A percentile compares a stretch with the other conserved stretches of the same genome.
phyloP scores from a whole-genome alignment of 495 filamentous ascomycete genomes.

The Podospora australis region DNA sequence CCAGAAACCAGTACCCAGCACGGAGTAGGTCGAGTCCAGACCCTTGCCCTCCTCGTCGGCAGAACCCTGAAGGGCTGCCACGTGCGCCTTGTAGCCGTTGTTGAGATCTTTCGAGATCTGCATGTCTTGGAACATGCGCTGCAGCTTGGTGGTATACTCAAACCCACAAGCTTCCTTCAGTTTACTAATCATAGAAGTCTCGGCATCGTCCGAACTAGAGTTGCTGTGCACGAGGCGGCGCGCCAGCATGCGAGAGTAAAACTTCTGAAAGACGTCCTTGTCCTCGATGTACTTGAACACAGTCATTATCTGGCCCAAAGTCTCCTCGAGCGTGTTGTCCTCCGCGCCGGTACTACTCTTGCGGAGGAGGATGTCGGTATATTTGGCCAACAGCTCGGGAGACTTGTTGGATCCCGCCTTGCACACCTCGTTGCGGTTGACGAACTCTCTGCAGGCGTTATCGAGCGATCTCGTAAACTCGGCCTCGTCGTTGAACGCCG shows the following conservation, averaged over 20 bases:
- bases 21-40: constrained; percentile 73
- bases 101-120: constrained; percentile 98
- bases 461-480: constrained; percentile 96
- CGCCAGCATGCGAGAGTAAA: constrained; percentile 94
- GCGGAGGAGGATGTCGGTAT: constrained; percentile 88
- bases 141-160: constrained; percentile 98
- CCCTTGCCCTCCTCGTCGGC: constrained; percentile 34
- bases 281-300: constrained; percentile 99
- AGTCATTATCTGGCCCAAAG: constrained; percentile 94
- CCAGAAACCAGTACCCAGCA: constrained; percentile 97
- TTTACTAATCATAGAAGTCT: constrained; percentile 99
- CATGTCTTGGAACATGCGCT: constrained; percentile 99
- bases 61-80: too few relatives aligned
- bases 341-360: constrained; percentile 88
- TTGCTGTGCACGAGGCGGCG: constrained; percentile 90
- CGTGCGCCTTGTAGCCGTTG: constrained; percentile 61
- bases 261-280: constrained; percentile 99
- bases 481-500: constrained; percentile 89
- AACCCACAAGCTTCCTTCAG: constrained; percentile 98
- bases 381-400: constrained; percentile 89
- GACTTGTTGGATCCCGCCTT: constrained; percentile 86
- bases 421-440: constrained; percentile 94
- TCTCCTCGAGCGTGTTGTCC: constrained; percentile 86
- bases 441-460: constrained; percentile 95
- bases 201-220: constrained; percentile 92